Base-by-base conservation (phyloP, 257 asterid species). In the Petunia axillaris region DNA sequence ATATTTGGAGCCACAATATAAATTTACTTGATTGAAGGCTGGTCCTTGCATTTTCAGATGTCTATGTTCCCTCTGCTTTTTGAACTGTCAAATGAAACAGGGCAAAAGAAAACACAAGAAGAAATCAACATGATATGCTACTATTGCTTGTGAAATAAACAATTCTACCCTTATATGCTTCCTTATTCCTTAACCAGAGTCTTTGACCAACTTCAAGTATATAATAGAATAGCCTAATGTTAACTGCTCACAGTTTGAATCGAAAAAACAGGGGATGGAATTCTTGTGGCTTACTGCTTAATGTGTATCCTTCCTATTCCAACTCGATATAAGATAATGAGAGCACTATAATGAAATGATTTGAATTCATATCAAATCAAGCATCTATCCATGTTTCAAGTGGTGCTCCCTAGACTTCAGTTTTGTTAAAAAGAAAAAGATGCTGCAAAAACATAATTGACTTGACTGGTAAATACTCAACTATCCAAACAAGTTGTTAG, bases 1-100 rank as follows among this genome's bases (percentile, higher is more conserved):
- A 37, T 73, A 80, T 37, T 68, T 80, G 83, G 2, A 70, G 64
- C 77, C 65, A 79, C 41, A 41, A 5, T 1, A n/a, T 44, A 8
- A 52, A 37, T 1, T 38, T 39, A 65, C 48, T 64, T 10, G 64
- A 58, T 15, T 16, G 3, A 55, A 16, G 0, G 5, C 58, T 77
- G 25, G 8, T 5, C 2, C 41, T 58, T 11, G 58, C 65, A 76
- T 8, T 36, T 59, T 25, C 43, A 39, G 40, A 39, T 1, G 39
- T 44, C 1, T 76, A 16, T 16, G 9, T 13, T 39, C n/a, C 55
- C 1, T 76, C 41, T 1, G 43, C 39, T 44, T 76, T 70, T 1
- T 6, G 53, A 16, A 10, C 80, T 76, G 80, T 25, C 40, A 6
- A 41, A 16, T 25, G 35, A 48, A 71, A 48, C 43, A 25, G 43